Evolutionary conservation across 495 filamentous ascomycete species (phyloP), one percentile per base, ranked within the genome.

Genomic region (Paragyromitra xinjiangensis): DNA sequence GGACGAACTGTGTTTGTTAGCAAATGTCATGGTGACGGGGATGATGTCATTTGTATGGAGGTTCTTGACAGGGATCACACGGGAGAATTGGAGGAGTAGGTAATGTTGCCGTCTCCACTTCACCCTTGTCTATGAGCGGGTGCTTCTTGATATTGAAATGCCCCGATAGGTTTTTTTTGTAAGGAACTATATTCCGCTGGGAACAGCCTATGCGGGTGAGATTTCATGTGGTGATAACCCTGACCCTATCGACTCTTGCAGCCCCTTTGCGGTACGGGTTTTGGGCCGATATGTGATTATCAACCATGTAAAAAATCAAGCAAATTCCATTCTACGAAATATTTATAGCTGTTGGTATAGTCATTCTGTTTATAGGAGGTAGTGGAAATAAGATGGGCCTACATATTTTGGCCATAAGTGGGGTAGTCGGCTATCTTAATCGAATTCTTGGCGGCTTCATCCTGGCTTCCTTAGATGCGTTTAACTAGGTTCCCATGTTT

Each of bases 41-140:
- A 61, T 70, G 65, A 75, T 63, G 64, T 75, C 72, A 75, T 70
- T 19, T 75, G 6, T 75, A 75, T 29, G 71, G 64, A 74, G 29
- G 29, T 34, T 14, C 24, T 9, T 61, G 37, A 61, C 67, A 70
- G 39, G 53, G 67, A 61, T 70, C 24, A 29, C 4, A 22, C 2
- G 29, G 29, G 29, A 34, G 29, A 34, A 24, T 8, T 48, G 19
- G 19, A 22, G 19, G 19, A n/a, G 39, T 44, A 9, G 34, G 14
- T 29, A 7, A 26, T 9, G 37, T 22, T 29, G 1, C 9, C n/a
- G 26, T 22, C 19, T 48, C 44, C 40, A 44, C 68, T 48, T 19
- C 24, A 44, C 24, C 55, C 16, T 55, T 58, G 26, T 40, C 45
- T 68, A 12, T 37, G 26, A 42, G 39, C 2, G 58, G 34, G 6